These are phyloP conservation scores for Phytophthora nicotianae DNA, from an alignment of 352 stramenopile species.

Conservation along the genomic window DNA sequence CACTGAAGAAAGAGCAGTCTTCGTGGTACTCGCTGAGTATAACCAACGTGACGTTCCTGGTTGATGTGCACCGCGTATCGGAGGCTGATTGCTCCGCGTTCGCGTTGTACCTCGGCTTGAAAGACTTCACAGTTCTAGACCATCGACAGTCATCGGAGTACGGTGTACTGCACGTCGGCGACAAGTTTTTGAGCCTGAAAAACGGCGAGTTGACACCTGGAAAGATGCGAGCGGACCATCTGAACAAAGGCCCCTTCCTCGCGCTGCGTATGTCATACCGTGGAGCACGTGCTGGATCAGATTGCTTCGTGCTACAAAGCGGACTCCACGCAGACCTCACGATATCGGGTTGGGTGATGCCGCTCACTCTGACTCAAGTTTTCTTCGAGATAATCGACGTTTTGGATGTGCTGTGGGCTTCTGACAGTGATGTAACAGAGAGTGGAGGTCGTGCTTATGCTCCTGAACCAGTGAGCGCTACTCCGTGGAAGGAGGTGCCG, in stretches of 20 bases:
- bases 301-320: conserved; percentile 67
- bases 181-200: conserved; percentile 85
- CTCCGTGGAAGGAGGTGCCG: conserved; percentile 65
- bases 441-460: conserved; percentile 23
- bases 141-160: conserved; percentile 77
- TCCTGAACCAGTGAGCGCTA: conserved; percentile 11
- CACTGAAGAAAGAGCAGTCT: conserved; percentile 57
- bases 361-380: conserved; percentile 67
- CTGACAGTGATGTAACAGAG: conserved; percentile 19
- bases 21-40: conserved; percentile 82
- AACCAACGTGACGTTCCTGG: conserved; percentile 58
- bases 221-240: conserved; percentile 70
- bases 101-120: conserved; percentile 58
- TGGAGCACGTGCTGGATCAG: conserved; percentile 38
- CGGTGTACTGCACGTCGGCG: conserved; percentile 77
- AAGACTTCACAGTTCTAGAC: conserved; percentile 66
- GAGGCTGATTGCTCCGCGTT: conserved; percentile 69
- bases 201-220: conserved; percentile 73
- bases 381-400: conserved; percentile 81
- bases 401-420: conserved; percentile 69
- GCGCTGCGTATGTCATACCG: conserved; percentile 70
- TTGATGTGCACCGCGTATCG: conserved; percentile 72
- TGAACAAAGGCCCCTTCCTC: conserved; percentile 63
- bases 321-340: conserved; percentile 69
- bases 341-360: conserved; percentile 81